Conservation (phyloP, 2,329 filamentous ascomycete genomes). For the Colletotrichum lentis region DNA sequence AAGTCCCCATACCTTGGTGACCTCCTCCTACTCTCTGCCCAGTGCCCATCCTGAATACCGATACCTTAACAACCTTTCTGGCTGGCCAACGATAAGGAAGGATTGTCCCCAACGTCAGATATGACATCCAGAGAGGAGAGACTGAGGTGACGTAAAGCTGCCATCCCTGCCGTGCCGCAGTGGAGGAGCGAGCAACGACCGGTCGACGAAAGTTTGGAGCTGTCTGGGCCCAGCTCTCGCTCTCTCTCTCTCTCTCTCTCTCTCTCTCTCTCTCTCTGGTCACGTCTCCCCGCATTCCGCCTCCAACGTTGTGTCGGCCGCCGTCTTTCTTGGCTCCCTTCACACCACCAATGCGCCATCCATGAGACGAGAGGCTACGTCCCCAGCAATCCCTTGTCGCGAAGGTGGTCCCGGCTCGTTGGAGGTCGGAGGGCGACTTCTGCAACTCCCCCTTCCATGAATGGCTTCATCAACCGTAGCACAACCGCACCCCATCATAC, state of each 20-base stretch:
- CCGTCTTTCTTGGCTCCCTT: background rate
- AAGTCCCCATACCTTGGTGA: slow-evolving; percentile 3
- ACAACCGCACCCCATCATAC: slow-evolving; percentile 17
- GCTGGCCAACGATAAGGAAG: slow-evolving; percentile 1
- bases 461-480: slow-evolving; percentile 15
- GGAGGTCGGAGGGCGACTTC: slow-evolving; percentile 20
- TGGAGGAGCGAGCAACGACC: slow-evolving; percentile 13
- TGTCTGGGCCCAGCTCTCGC: background rate
- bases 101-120: slow-evolving; percentile 15
- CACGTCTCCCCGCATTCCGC: slow-evolving; percentile 27
- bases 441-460: slow-evolving; percentile 18
- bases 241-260: background rate
- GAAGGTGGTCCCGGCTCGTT: background rate
- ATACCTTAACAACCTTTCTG: slow-evolving; percentile 16
- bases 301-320: slow-evolving; percentile 19
- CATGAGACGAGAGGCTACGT: background rate
- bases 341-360: slow-evolving; percentile 2
- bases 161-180: slow-evolving; percentile 30
- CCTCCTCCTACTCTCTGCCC: background rate
- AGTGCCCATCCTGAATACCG: background rate
- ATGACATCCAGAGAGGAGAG: slow-evolving; percentile 4
- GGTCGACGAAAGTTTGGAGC: background rate
- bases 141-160: slow-evolving; percentile 24
- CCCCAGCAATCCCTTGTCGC: background rate
- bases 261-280: background rate